Percentiles rank a stretch among this genome's conserved stretches.
These are phyloP conservation scores for Euphrasia arctica DNA, from an alignment of 305 asterid genomes.

Conservation along the genomic window DNA sequence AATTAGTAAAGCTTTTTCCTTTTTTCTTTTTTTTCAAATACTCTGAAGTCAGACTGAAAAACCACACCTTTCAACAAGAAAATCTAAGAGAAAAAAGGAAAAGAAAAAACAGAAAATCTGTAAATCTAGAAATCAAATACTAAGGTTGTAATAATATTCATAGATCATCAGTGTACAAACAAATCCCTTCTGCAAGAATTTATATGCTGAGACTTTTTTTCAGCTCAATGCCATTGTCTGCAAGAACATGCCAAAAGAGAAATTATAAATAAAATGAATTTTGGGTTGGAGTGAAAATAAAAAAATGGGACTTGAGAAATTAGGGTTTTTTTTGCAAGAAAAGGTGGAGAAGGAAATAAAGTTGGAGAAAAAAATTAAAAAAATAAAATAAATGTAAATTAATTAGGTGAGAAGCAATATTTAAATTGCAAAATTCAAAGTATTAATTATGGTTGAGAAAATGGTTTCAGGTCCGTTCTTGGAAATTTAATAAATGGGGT, in stretches of 20 bases:
- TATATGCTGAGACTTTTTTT: slow-evolving; percentile 27
- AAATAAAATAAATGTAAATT: slow-evolving; percentile 29
- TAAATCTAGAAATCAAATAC: slow-evolving; percentile 33
- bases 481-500: slow-evolving; percentile 59
- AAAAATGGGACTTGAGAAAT: slow-evolving; percentile 37
- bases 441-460: slow-evolving; percentile 85
- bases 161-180: slow-evolving; percentile 41
- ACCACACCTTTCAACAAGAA: slow-evolving; percentile 20
- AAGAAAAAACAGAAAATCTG: slow-evolving; percentile 26
- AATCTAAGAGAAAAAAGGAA: slow-evolving; percentile 13
- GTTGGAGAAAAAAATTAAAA: slow-evolving; percentile 29
- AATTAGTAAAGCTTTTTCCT: slow-evolving; percentile 25
- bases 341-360: slow-evolving; percentile 37
- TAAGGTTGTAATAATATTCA: slow-evolving; percentile 27
- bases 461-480: slow-evolving; percentile 82
- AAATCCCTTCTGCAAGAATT: slow-evolving; percentile 36
- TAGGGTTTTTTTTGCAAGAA: slow-evolving; percentile 63
- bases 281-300: slow-evolving; percentile 26
- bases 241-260: slow-evolving; percentile 27
- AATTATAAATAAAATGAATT: slow-evolving; percentile 10
- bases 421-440: slow-evolving; percentile 64
- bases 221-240: slow-evolving; percentile 35
- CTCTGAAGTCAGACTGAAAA: slow-evolving; percentile 22
- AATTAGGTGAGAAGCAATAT: slow-evolving; percentile 52
- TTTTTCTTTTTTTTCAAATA: slow-evolving; percentile 26